Evolutionary conservation across 2,329 filamentous ascomycete genomes (phyloP), one percentile per base, ranked within the genome.

Genomic region (Dryadomyces quercus-mongolicae): DNA sequence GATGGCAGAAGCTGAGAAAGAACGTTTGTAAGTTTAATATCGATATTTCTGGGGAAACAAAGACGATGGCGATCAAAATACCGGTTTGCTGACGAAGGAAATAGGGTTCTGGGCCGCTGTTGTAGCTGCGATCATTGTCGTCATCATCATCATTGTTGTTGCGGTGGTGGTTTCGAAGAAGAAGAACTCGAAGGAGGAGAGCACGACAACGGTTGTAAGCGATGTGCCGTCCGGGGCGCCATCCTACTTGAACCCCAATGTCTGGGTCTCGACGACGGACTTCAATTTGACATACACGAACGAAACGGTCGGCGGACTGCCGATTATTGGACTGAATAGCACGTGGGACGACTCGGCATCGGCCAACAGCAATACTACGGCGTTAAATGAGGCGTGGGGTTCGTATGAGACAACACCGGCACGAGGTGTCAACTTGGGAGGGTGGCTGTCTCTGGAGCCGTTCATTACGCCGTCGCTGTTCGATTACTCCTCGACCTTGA

Each of bases 391-490:
- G 57, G 63, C 75, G 1, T 96, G 92, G 78, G 82, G 82, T 7
- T 73, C 84, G 2, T 98, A 97, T 62, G 80, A 82, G 2, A 81
- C 80, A 21, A 82, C 76, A 54, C 90, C 91, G 2, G 89, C 94
- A 22, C 82, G 92, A 7, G 93, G 93, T 1, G 88, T 97, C 40
- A 97, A 95, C 62, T 67, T 97, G 1, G 93, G 93, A 51, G 93
- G 93, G 13, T 98, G 93, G 93, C 78, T 98, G 1, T 87, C 86
- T 2, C 72, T 98, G 13, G 93, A 98, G 64, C 93, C 93, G 0
- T 96, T 95, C 67, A 97, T 98, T 65, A 92, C 88, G 4, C 93
- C 93, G 0, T 96, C 91, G 0, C 77, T 95, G 25, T 98, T 98
- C 70, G 51, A 81, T 57, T 78, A 77, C 58, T 88, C 85, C 65